Evolutionary conservation across 306 rosid species (phyloP).

Genomic region (Begonia masoniana): DNA sequence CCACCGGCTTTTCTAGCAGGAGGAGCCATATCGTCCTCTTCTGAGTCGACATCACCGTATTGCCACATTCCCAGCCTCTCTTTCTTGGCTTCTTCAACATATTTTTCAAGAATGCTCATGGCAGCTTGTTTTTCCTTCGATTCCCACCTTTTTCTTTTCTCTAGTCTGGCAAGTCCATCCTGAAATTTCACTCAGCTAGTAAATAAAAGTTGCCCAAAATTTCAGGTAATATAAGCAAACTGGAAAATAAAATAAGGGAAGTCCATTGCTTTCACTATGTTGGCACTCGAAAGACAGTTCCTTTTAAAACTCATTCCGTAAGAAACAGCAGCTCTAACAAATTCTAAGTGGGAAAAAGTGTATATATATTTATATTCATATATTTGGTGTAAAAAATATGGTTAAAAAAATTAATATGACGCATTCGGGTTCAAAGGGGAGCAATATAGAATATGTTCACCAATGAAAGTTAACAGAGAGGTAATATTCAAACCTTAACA

Average conservation of each 20-base stretch:
- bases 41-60: constrained; percentile 82
- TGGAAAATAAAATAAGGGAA: not conserved
- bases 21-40: constrained; percentile 66
- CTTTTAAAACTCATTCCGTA: not conserved
- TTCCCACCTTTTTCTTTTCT: constrained; percentile 72
- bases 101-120: constrained; percentile 58
- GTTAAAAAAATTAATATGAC: not conserved
- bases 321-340: not conserved
- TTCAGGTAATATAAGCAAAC: not conserved
- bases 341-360: no score
- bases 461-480: constrained; percentile 4
- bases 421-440: not conserved
- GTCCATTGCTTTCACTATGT: no score
- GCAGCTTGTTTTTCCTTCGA: constrained; percentile 52
- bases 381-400: no score
- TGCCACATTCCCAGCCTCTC: constrained; percentile 79
- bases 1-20: constrained; percentile 58
- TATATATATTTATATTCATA: no score
- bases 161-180: constrained; percentile 86
- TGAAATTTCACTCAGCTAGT: constrained; percentile 23
- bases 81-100: constrained; percentile 67
- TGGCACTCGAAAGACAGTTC: not conserved
- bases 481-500: constrained; percentile 52
- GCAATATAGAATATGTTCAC: not conserved
- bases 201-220: not conserved